Conservation (phyloP, 129 eudicot species). For the Glebionis coronaria region DNA sequence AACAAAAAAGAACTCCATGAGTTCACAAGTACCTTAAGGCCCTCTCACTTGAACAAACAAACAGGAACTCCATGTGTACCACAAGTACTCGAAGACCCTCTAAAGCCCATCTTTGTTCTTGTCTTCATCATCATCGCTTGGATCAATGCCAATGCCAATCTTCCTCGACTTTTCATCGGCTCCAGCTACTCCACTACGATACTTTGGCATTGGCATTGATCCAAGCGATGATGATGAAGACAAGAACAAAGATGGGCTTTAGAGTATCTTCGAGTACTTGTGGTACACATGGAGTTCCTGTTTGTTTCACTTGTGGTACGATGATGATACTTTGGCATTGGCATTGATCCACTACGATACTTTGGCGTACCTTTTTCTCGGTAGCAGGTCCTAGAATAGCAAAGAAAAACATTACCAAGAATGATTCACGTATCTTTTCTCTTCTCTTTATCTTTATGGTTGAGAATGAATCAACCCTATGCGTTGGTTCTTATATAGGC, state of each 20-base stretch:
- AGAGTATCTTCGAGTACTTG: constrained; percentile 20
- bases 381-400: constrained; percentile 89
- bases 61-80: too few species aligned
- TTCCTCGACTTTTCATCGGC: too few species aligned
- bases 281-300: too few species aligned
- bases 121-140: constrained; percentile 36
- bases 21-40: too few species aligned
- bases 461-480: too few species aligned
- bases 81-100: constrained; percentile 21
- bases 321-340: too few species aligned
- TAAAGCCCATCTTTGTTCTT: constrained; percentile 42
- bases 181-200: constrained; percentile 38
- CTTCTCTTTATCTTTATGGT: too few species aligned
- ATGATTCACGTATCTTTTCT: constrained; percentile 29
- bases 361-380: constrained; percentile 79
- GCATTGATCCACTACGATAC: too few species aligned
- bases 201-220: constrained; percentile 29
- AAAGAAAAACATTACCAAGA: constrained; percentile 26
- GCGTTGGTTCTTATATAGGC: too few species aligned
- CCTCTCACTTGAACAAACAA: too few species aligned
- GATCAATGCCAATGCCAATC: constrained; percentile 18
- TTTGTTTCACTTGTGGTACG: too few species aligned
- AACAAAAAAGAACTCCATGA: too few species aligned
- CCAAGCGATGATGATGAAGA: constrained; percentile 36
- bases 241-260: constrained; percentile 42